Evolutionary conservation across 495 filamentous ascomycete species (phyloP).

Genomic region (Aspergillus cristatus): DNA sequence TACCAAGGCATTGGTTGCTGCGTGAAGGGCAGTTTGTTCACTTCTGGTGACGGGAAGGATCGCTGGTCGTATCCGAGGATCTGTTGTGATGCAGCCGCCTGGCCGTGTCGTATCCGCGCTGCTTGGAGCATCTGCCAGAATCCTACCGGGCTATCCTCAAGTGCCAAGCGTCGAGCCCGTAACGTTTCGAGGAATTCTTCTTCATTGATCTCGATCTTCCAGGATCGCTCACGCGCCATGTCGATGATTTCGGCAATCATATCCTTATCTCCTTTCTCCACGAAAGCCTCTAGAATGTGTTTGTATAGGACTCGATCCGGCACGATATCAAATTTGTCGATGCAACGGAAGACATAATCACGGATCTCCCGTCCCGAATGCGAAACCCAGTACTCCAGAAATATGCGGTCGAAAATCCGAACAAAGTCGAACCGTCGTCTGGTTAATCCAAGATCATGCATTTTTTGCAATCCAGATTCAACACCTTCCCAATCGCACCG

Average conservation of each 20-base stretch:
- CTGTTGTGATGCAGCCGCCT: constrained; percentile 24
- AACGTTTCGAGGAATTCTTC: constrained; percentile 19
- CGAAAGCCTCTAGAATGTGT: constrained; percentile 33
- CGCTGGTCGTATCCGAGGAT: constrained; percentile 27
- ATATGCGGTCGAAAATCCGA: constrained; percentile 32
- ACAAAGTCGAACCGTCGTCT: constrained; percentile 18
- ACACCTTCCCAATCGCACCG: constrained; percentile 36
- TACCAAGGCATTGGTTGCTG: constrained; percentile 14
- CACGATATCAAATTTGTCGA: constrained; percentile 26
- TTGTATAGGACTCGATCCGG: constrained; percentile 33
- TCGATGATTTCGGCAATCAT: constrained; percentile 18
- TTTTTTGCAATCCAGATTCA: constrained; percentile 26
- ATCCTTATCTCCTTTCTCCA: constrained; percentile 27
- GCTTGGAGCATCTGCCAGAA: constrained; percentile 38
- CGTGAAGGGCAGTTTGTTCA: constrained; percentile 14
- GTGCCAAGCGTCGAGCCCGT: constrained; percentile 19
- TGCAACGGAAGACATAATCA: constrained; percentile 25
- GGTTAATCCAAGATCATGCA: constrained; percentile 28
- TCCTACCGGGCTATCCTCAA: constrained; percentile 28
- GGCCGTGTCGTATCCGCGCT: constrained; percentile 23
- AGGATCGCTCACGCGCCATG: constrained; percentile 22
- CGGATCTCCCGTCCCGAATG: constrained; percentile 25
- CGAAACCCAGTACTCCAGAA: constrained; percentile 33
- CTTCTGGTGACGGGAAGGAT: constrained; percentile 14
- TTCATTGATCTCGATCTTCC: constrained; percentile 25